Base-by-base conservation (phyloP, 805 yeast genomes). In the Nakazawaea holstii region DNA sequence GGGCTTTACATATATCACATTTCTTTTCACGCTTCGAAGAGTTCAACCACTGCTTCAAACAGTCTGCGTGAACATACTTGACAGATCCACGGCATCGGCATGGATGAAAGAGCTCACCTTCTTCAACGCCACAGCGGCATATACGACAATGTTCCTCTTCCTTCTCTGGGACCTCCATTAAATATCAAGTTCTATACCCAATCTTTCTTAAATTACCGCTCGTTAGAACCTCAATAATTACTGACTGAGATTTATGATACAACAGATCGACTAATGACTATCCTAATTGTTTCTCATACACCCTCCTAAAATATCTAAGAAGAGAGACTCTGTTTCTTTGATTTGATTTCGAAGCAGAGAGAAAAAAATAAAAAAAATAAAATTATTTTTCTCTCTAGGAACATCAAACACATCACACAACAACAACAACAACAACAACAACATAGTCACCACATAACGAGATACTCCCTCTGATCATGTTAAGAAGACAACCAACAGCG, bases 81-180 rank as follows among this genome's bases (percentile, higher is more conserved):
- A 94, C 95, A 11, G 96, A 85, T 1, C 99, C 99, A 45, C 89
- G 74, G 66, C 99, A 94, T 58, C 79, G 83, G 66, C 99, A 94
- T 3, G 99, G 99, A 63, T 87, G 91, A 53, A 77, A 84, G 40
- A 94, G 69, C 53, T 87, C 88, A 1, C 76, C 80, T 0, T 66
- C 68, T 0, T 94, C 79, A n/a, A 79, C 91, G 56, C 89, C 98
- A 35, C 95, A 92, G 45, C 97, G 84, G 61, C 99, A 94, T 40
- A 94, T 91, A 51, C 99, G 84, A 65, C 99, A 94, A 3, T 84
- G 75, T 30, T 71, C 74, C 50, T 75, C 84, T 32, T 64, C 67
- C 35, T 17, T 11, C 6, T 29, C 41, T 29, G n/a, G 3, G 7
- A 27, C 8, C 6, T 38, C 41, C 14, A 13, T 13, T 6, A 33